phyloP scores from a whole-genome alignment of 2,329 filamentous ascomycete genomes.

The Alternaria brassicae region DNA sequence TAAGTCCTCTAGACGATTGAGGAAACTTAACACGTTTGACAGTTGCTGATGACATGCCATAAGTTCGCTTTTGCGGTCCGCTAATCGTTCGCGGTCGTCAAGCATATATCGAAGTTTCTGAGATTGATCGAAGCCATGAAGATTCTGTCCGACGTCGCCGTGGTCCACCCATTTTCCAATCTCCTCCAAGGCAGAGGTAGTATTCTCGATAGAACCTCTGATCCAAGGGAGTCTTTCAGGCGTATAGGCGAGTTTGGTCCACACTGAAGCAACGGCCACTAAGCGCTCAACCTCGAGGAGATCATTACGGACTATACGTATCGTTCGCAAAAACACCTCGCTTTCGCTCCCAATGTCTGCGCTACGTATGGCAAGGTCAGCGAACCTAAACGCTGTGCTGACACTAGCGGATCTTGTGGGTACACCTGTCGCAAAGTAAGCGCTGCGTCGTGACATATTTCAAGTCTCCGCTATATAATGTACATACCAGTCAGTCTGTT shows the following conservation, averaged over 20 bases:
- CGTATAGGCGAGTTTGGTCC: conserved; percentile 16
- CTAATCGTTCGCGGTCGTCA: conserved; percentile 33
- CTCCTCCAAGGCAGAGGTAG: conserved; percentile 29
- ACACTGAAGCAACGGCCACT: conserved; percentile 16
- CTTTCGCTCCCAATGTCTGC: conserved; percentile 34
- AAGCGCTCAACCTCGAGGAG: conserved; percentile 32
- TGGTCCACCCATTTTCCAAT: conserved; percentile 37
- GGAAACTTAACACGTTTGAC: conserved; percentile 29
- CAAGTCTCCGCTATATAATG: not conserved
- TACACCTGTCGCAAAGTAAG: not conserved
- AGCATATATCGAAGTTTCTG: conserved; percentile 29
- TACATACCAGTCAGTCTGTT: not conserved
- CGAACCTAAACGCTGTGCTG: conserved; percentile 33
- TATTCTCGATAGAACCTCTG: conserved; percentile 24
- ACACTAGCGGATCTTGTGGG: conserved; percentile 19
- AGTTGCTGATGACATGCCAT: conserved; percentile 35
- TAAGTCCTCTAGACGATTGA: conserved; percentile 26
- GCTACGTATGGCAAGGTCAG: conserved; percentile 30
- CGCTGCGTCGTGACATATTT: not conserved
- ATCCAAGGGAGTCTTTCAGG: conserved; percentile 33
- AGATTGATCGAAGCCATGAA: conserved; percentile 26
- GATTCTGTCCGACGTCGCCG: conserved; percentile 26
- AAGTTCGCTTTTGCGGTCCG: conserved; percentile 30
- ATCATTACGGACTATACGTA: conserved; percentile 32
- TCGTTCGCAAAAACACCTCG: conserved; percentile 35